Evolutionary conservation across 257 asterid species (phyloP).

Genomic region (Lycium barbarum): DNA sequence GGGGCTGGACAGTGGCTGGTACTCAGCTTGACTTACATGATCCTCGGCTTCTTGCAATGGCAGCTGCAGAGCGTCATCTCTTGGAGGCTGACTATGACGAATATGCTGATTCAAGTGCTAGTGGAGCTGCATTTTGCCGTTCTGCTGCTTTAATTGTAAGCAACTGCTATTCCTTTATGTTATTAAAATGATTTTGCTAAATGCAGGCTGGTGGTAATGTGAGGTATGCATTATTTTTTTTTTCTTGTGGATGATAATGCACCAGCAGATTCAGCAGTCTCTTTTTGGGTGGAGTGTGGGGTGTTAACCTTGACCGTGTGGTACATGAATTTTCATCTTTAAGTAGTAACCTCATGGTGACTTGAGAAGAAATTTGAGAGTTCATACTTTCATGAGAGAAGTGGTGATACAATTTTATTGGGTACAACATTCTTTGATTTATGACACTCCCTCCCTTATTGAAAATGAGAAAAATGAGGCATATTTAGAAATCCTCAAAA

Average conservation of each 20-base stretch:
- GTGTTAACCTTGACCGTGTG: neutral
- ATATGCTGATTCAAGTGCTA: constrained; percentile 50
- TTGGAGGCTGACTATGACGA: constrained; percentile 57
- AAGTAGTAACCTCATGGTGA: neutral
- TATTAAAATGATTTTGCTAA: constrained; percentile 12
- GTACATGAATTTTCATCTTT: neutral
- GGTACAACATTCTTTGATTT: neutral
- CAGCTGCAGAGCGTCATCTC: constrained; percentile 53
- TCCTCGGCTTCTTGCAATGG: constrained; percentile 56
- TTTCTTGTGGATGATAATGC: constrained; percentile 14
- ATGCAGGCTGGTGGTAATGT: neutral
- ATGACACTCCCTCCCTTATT: neutral
- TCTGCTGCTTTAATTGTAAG: constrained; percentile 58
- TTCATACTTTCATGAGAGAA: neutral
- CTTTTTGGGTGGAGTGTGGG: neutral
- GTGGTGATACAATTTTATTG: neutral
- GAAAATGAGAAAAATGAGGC: neutral
- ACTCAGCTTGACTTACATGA: constrained; percentile 52
- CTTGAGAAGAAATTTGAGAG: constrained; percentile 6
- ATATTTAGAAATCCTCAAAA: neutral
- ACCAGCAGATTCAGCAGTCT: neutral
- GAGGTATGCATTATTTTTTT: neutral
- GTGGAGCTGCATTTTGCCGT: constrained; percentile 62
- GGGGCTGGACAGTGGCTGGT: constrained; percentile 53
- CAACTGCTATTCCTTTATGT: constrained; percentile 1